phyloP scores from a whole-genome alignment of 2,329 filamentous ascomycete species.

The Fusarium ramigenum region DNA sequence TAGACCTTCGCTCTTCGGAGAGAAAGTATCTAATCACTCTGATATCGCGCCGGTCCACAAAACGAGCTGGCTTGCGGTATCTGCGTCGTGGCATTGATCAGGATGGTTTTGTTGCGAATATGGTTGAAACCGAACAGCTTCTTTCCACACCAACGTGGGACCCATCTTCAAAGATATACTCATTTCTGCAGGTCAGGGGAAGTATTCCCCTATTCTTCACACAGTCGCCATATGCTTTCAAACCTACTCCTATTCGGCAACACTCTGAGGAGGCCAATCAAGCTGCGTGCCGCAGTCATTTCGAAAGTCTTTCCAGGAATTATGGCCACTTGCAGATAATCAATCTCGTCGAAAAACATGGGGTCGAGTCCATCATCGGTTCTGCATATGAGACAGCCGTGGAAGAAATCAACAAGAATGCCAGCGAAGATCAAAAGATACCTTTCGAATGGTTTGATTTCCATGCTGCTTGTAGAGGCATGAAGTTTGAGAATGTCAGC shows the following conservation, averaged over 20 bases:
- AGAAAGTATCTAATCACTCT: slow-evolving; percentile 81
- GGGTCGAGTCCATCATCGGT: slow-evolving; percentile 82
- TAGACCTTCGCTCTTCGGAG: slow-evolving; percentile 59
- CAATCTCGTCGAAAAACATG: slow-evolving; percentile 89
- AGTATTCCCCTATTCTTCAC: slow-evolving; percentile 97
- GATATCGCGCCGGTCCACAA: slow-evolving; percentile 87
- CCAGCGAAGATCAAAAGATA: slow-evolving; percentile 53
- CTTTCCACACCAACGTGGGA: slow-evolving; percentile 77
- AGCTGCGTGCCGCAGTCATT: slow-evolving; percentile 81
- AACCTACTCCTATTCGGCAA: slow-evolving; percentile 83
- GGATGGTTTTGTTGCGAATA: slow-evolving; percentile 87
- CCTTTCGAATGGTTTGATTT: slow-evolving; percentile 98
- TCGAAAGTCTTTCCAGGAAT: slow-evolving; percentile 70
- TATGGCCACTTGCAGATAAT: slow-evolving; percentile 84
- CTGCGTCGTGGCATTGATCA: slow-evolving; percentile 91
- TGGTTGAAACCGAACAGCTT: slow-evolving; percentile 94
- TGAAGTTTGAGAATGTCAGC: slow-evolving; percentile 97
- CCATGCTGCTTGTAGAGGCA: slow-evolving; percentile 88
- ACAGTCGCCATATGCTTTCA: slow-evolving; percentile 92
- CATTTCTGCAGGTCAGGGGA: slow-evolving; percentile 86
- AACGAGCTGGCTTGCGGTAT: slow-evolving; percentile 89
- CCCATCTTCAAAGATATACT: slow-evolving; percentile 71
- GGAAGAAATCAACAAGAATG: slow-evolving; percentile 71
- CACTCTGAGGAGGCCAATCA: slow-evolving; percentile 84
- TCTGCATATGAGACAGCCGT: slow-evolving; percentile 78